phyloP scores from a whole-genome alignment of 75 land plant genomes.

The Cryptomeria japonica region DNA sequence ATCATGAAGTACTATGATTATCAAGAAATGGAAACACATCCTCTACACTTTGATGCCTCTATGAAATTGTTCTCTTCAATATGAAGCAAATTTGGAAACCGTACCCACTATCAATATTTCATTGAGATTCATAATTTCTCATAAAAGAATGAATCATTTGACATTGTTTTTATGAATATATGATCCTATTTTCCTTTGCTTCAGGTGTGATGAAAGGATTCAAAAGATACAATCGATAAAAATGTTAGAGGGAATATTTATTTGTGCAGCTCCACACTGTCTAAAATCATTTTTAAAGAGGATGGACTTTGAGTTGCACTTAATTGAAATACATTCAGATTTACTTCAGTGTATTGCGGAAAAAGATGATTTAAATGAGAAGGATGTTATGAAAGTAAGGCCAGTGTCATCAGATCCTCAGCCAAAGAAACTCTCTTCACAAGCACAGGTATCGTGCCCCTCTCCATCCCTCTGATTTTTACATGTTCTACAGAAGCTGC shows the following conservation, averaged over 20 bases:
- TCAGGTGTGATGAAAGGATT: slow-evolving; percentile 92
- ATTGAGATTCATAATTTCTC: neutral
- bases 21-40: neutral
- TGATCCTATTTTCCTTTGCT: slow-evolving; percentile 6
- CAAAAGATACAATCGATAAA: slow-evolving; percentile 92
- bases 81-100: neutral
- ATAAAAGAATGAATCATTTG: neutral
- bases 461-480: slow-evolving; percentile 33
- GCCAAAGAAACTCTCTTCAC: slow-evolving; percentile 46
- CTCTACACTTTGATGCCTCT: neutral
- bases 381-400: slow-evolving; percentile 18
- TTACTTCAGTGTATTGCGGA: slow-evolving; percentile 54
- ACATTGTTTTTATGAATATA: neutral
- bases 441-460: slow-evolving; percentile 27
- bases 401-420: slow-evolving; percentile 32
- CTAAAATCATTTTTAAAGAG: slow-evolving; percentile 83
- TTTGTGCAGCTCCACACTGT: slow-evolving; percentile 98
- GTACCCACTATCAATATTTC: neutral
- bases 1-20: neutral
- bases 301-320: slow-evolving; percentile 76
- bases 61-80: neutral
- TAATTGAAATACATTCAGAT: slow-evolving; percentile 65
- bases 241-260: slow-evolving; percentile 87
- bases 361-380: slow-evolving; percentile 48
- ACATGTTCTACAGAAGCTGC: slow-evolving; percentile 17